These are phyloP conservation scores for Coccomyxa sp. DNA, from an alignment of 139 green algal genomes.

Conservation along the genomic window DNA sequence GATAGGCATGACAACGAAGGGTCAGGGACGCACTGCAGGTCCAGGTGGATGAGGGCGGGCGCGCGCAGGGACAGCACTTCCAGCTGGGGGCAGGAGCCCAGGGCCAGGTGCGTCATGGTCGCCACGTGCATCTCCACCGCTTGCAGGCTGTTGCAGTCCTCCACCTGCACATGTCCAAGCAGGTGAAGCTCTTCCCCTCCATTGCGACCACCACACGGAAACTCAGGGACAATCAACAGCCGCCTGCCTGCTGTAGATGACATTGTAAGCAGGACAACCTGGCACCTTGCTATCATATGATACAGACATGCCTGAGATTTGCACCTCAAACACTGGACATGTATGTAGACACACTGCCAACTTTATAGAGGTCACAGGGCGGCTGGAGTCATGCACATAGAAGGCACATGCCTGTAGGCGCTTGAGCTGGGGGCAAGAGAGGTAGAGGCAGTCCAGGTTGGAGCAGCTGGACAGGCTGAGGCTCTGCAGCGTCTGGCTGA, in stretches of 20 bases:
- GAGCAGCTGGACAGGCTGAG: conserved; percentile 27
- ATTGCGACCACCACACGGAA: too few relatives aligned
- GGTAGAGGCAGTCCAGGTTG: conserved; percentile 8
- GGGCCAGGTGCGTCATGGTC: neutral
- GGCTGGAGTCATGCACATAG: too few relatives aligned
- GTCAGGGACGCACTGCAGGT: conserved; percentile 9
- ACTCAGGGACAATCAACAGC: too few relatives aligned
- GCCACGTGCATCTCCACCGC: neutral
- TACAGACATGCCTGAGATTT: too few relatives aligned
- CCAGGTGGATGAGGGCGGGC: neutral
- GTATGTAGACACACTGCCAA: too few relatives aligned
- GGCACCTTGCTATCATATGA: too few relatives aligned
- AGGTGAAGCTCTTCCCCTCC: too few relatives aligned
- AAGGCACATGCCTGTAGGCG: conserved; percentile 15
- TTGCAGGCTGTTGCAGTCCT: conserved; percentile 31
- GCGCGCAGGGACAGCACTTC: conserved; percentile 5
- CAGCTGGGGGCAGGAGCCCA: conserved; percentile 34
- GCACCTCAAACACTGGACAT: too few relatives aligned
- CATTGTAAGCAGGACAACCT: too few relatives aligned
- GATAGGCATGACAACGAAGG: too few relatives aligned
- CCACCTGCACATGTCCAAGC: conserved; percentile 12
- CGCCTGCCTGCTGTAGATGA: too few relatives aligned
- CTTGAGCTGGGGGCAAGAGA: conserved; percentile 32
- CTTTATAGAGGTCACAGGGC: too few relatives aligned
- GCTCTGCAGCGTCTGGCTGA: conserved; percentile 11